Percentiles rank a stretch among this genome's conserved stretches.
These are phyloP conservation scores for Penicillium sp. DNA, from an alignment of 2,329 filamentous ascomycete genomes.

Conservation along the genomic window DNA sequence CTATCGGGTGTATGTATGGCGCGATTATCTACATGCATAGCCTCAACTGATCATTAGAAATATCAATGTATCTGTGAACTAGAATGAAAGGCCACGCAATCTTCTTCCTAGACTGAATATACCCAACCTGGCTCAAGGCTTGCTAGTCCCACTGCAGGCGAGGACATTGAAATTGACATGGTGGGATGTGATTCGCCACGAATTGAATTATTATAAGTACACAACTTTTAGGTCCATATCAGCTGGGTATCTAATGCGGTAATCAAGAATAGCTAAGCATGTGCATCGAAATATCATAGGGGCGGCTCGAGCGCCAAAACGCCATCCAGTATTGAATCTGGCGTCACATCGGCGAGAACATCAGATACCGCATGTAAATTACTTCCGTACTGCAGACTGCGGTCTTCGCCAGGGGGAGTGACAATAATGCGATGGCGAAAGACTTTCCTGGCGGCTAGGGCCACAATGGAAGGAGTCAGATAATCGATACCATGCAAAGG, in stretches of 20 bases:
- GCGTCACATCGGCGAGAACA: conserved; percentile 59
- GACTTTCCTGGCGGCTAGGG: conserved; percentile 77
- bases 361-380: conserved; percentile 65
- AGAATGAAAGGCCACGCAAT: not conserved
- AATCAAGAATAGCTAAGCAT: not conserved
- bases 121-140: not conserved
- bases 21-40: not conserved
- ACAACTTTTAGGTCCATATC: not conserved
- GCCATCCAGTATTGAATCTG: conserved; percentile 58
- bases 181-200: not conserved
- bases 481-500: conserved; percentile 77
- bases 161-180: not conserved
- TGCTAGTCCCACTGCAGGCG: not conserved
- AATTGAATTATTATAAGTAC: not conserved
- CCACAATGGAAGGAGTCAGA: conserved; percentile 79
- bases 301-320: conserved; percentile 59
- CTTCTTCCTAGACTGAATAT: not conserved
- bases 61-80: not conserved
- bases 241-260: conserved; percentile 2
- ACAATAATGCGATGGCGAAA: conserved; percentile 82
- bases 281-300: conserved; percentile 37
- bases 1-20: not conserved
- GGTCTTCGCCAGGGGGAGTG: conserved; percentile 66
- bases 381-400: conserved; percentile 93
- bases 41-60: not conserved